Evolutionary conservation across 2,329 filamentous ascomycete species (phyloP), one percentile per base, ranked within the genome.

Genomic region (Sporothrix curviconia): DNA sequence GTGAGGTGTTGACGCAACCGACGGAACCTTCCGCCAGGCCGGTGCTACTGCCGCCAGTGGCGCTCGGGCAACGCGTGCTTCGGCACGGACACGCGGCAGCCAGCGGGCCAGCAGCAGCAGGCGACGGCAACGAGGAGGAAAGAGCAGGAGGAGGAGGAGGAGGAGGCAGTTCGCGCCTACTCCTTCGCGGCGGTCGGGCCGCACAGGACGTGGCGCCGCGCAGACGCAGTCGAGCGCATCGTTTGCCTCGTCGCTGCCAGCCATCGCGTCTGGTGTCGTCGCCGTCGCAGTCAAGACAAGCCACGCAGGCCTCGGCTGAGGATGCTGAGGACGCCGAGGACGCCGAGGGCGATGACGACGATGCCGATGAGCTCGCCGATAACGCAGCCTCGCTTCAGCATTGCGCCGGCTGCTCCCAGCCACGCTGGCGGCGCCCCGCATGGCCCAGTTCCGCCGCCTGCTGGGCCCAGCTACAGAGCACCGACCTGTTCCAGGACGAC

Each of bases 401-500:
- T 75, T n/a, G 69, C 56, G 3, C 57, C 61, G n/a, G 54, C 60
- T 5, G 34, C 58, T 5, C 36, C n/a, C 52, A 19, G 32, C 54
- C 3, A 25, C 3, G 46, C 61, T 91, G 67, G 76, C 80, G 2
- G 66, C 81, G 0, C 77, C 79, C 40, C 82, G 94, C 40, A 74
- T 96, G 25, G 76, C 81, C 6, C 74, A 83, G 1, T 99, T 99
- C 84, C 85, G 90, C 56, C 82, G 83, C 11, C 83, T 88, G 2
- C 78, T 99, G 3, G 94, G 94, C 24, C n/a, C 87, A 90, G 65
- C 78, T 99, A 55, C 86, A 96, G 66, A 86, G 87, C 65, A 37
- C 47, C 3, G 79, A 83, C 12, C 72, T 99, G n/a, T 99, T 99
- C 69, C 83, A 86, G 32, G 89, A 95, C 60, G 94, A 97, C 66